Conservation (phyloP, 75 land plant genomes). For the Cupressus sempervirens region DNA sequence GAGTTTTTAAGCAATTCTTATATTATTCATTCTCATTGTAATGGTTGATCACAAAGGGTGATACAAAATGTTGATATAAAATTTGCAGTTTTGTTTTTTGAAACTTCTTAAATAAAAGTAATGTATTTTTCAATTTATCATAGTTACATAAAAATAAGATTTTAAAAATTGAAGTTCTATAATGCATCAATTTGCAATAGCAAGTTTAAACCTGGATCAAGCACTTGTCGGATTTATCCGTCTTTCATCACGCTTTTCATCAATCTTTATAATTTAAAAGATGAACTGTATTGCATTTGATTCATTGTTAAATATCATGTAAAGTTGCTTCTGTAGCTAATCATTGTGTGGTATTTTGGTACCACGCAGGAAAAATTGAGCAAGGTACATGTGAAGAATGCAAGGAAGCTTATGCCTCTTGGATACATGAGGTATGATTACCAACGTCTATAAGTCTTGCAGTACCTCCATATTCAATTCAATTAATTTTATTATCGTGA, state of each 20-base stretch:
- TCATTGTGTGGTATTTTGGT: not conserved
- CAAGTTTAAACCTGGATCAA: not conserved
- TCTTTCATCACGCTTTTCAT: not conserved
- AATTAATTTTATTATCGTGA: not conserved
- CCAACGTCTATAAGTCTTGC: not conserved
- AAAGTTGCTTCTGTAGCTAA: not conserved
- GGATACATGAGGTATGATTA: conserved; percentile 60
- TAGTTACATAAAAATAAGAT: not conserved
- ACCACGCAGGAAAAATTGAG: conserved; percentile 83
- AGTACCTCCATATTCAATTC: not conserved
- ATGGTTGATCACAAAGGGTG: too few species aligned
- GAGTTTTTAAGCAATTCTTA: too few species aligned
- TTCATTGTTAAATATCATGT: not conserved
- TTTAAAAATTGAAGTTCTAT: not conserved
- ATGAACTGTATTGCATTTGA: not conserved
- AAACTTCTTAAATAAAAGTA: too few species aligned
- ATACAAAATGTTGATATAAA: too few species aligned
- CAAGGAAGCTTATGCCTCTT: conserved; percentile 70
- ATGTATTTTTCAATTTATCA: not conserved
- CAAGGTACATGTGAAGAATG: conserved; percentile 87
- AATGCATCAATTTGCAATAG: not conserved
- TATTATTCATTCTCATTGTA: too few species aligned
- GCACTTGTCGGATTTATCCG: not conserved
- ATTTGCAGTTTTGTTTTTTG: too few species aligned
- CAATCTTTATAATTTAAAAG: not conserved